phyloP scores from a whole-genome alignment of 768 basidiomycete species.

The Collybia sp. region DNA sequence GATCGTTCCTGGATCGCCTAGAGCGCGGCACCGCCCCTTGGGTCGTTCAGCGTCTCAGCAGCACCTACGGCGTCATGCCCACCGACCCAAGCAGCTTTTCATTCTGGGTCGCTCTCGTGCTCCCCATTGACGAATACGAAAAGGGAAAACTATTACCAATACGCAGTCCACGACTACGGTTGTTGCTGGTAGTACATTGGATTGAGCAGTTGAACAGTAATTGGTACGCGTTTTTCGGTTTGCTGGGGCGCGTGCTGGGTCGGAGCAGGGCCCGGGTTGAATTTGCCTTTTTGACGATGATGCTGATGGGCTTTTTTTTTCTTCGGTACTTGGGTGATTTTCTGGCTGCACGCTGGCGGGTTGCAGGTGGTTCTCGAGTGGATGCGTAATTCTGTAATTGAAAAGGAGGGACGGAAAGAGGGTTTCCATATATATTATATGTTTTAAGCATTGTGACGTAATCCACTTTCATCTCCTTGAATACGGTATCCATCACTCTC shows the following conservation, averaged over 20 bases:
- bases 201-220: slow-evolving; percentile 67
- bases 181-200: slow-evolving; percentile 90
- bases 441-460: background rate
- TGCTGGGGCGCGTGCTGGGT: slow-evolving; percentile 9
- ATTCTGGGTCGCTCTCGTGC: slow-evolving; percentile 88
- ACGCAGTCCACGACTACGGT: slow-evolving; percentile 67
- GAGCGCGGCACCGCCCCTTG: slow-evolving; percentile 79
- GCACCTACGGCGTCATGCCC: slow-evolving; percentile 76
- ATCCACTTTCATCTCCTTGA: background rate
- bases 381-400: slow-evolving; percentile 48
- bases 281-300: slow-evolving; percentile 11
- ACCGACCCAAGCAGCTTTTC: slow-evolving; percentile 66
- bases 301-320: slow-evolving; percentile 26
- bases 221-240: slow-evolving; percentile 34
- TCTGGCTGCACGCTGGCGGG: slow-evolving; percentile 8
- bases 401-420: background rate
- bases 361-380: slow-evolving; percentile 72
- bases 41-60: slow-evolving; percentile 85
- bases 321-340: slow-evolving; percentile 12
- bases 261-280: slow-evolving; percentile 14
- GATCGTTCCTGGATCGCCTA: slow-evolving; percentile 38
- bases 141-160: slow-evolving; percentile 85
- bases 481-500: too few species aligned
- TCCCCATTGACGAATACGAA: slow-evolving; percentile 89
- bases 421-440: background rate